A percentile compares a stretch with the other conserved stretches of the same genome.
Evolutionary conservation across 192 early-diverging fungal species (phyloP).

Genomic region (Coemansia sp.): DNA sequence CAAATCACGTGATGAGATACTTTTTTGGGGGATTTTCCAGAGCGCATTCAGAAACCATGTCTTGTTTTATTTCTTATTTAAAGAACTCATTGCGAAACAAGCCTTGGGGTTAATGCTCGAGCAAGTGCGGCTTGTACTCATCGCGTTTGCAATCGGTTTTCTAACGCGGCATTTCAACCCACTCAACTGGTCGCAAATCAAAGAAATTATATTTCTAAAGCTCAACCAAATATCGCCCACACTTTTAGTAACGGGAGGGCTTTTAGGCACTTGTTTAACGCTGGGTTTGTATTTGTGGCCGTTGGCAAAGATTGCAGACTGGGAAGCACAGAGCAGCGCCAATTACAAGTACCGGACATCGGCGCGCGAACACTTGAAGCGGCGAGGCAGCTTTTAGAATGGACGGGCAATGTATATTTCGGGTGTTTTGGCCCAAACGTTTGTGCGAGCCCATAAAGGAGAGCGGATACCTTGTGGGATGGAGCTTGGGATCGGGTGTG

Average conservation of each 20-base stretch:
- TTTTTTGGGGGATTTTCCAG: not conserved
- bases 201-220: conserved; percentile 33
- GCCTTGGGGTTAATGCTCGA: conserved; percentile 36
- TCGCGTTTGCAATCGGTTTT: conserved; percentile 55
- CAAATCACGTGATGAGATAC: conserved; percentile 2
- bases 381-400: conserved; percentile 54
- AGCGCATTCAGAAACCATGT: not conserved
- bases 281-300: conserved; percentile 45
- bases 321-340: conserved; percentile 36
- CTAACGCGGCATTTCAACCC: conserved; percentile 56
- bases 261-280: conserved; percentile 18
- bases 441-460: conserved; percentile 30
- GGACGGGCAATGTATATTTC: conserved; percentile 21
- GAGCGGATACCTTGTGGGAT: conserved; percentile 51
- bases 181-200: conserved; percentile 52
- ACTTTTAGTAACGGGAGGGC: conserved; percentile 25
- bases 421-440: conserved; percentile 45
- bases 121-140: conserved; percentile 54
- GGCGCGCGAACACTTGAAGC: conserved; percentile 52
- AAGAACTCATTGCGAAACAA: not conserved
- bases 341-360: conserved; percentile 48
- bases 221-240: conserved; percentile 44
- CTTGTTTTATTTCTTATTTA: too few relatives aligned
- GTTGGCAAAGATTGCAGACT: conserved; percentile 49
- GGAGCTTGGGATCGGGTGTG: conserved; percentile 28